Evolutionary conservation across 306 rosid genomes (phyloP), one percentile per base, ranked within the genome.

Genomic region (Cicer yamashitae): DNA sequence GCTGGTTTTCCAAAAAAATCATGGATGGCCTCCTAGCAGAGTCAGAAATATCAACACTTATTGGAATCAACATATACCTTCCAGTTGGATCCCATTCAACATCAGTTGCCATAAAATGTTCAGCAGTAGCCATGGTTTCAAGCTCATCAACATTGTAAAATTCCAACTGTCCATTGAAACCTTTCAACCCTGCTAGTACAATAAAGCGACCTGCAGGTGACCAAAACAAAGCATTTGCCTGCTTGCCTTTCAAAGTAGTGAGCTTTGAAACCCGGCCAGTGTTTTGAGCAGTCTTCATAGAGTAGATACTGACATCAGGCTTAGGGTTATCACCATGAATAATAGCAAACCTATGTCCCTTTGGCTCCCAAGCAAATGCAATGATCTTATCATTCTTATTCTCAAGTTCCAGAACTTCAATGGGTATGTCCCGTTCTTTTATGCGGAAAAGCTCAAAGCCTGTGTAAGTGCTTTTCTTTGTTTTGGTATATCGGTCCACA

Each of bases 351-450:
- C 96, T 83, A 45, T 90, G 96, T 62, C 97, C 94, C 74, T 92
- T 92, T 3, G 97, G 97, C 86, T 92, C 96, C 98, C 96, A 93
- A n/a, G 96, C 94, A 79, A 93, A 93, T 8, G 96, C 92, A 77
- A 93, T 89, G 43, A 93, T 93, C 87, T 89, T 93, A 65, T 90
- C 98, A 78, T 90, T 93, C 71, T 93, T 93, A 70, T 93, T 93
- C 83, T 93, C 98, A 40, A 90, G 90, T 77, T 93, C 98, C 68
- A 93, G 67, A 51, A 90, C 98, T 76, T 93, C 96, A 8, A 90
- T 93, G 0, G 96, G 98, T 38, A 93, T 93, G 58, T 90, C 96
- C 0, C 96, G 84, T 77, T 90, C 96, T 64, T 90, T 93, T 41
- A 93, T 93, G 3, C 89, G 86, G 89, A 90, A 89, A 66, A 90